phyloP scores from a whole-genome alignment of 2,329 filamentous ascomycete species.

The Xylaria arbuscula region DNA sequence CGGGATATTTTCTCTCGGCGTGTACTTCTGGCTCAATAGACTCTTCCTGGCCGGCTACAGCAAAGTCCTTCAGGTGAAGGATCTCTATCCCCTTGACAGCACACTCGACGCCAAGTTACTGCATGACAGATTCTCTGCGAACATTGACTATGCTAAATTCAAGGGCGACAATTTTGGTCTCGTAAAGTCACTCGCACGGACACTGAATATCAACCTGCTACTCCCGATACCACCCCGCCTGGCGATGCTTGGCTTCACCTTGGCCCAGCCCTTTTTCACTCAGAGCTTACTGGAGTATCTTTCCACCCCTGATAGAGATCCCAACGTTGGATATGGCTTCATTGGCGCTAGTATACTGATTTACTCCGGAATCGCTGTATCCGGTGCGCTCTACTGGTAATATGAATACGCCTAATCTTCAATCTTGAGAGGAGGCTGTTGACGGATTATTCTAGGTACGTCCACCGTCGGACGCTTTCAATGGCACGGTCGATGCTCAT shows the following conservation, averaged over 20 bases:
- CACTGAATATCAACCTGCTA: conserved; percentile 40
- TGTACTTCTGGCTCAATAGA: conserved; percentile 51
- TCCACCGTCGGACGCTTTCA: conserved; percentile 49
- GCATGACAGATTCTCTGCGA: conserved; percentile 36
- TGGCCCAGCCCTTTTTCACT: conserved; percentile 52
- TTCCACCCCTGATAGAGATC: conserved; percentile 37
- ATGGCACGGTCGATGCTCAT: conserved; percentile 49
- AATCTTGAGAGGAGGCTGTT: neutral
- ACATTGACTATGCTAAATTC: conserved; percentile 30
- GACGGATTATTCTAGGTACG: conserved; percentile 28
- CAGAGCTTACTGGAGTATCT: conserved; percentile 49
- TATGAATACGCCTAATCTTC: neutral
- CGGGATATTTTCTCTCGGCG: conserved; percentile 48
- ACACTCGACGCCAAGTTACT: conserved; percentile 36
- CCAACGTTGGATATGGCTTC: conserved; percentile 55
- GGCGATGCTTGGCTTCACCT: conserved; percentile 46
- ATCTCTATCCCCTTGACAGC: conserved; percentile 51
- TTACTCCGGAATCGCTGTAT: conserved; percentile 57
- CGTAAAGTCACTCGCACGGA: conserved; percentile 32
- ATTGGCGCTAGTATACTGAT: conserved; percentile 56
- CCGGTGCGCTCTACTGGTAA: conserved; percentile 55
- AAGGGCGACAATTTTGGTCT: conserved; percentile 34
- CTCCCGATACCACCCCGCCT: conserved; percentile 47
- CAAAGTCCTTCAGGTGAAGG: conserved; percentile 48
- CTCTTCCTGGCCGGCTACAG: conserved; percentile 53